A percentile compares a stretch with the other conserved stretches of the same genome.
Conservation (phyloP, 805 yeast genomes). For the Candida vaughaniae region DNA sequence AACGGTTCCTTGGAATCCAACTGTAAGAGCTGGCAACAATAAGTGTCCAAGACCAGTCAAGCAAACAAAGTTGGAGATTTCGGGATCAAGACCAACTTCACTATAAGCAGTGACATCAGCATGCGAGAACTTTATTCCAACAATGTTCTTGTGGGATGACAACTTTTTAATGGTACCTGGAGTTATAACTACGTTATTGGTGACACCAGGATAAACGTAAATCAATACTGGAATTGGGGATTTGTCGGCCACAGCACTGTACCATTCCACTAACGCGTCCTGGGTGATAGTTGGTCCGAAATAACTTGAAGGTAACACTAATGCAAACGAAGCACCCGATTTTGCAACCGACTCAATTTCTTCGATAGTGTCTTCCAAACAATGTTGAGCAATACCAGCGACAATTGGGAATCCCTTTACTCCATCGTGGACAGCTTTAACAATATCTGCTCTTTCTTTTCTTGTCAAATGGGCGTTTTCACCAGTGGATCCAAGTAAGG, state of each 20-base stretch:
- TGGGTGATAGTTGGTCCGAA: constrained; percentile 47
- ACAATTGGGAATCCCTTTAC: constrained; percentile 42
- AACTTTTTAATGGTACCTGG: constrained; percentile 40
- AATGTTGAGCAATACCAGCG: constrained; percentile 51
- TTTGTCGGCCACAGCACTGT: constrained; percentile 41
- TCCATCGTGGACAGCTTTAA: constrained; percentile 30
- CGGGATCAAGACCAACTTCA: constrained; percentile 43
- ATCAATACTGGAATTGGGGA: constrained; percentile 43
- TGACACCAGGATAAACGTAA: constrained; percentile 52
- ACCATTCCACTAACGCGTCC: constrained; percentile 47
- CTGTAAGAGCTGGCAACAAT: constrained; percentile 44
- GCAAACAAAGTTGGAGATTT: constrained; percentile 41
- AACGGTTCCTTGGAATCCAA: constrained; percentile 51
- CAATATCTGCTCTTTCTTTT: constrained; percentile 40
- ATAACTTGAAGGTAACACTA: constrained; percentile 47
- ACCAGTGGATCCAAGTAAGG: constrained; percentile 55
- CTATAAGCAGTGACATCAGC: constrained; percentile 50
- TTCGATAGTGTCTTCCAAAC: constrained; percentile 43
- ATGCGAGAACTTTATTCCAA: constrained; percentile 54
- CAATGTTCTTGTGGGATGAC: constrained; percentile 46
- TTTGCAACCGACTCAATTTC: constrained; percentile 33
- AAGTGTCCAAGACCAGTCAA: constrained; percentile 55
- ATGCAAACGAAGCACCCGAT: constrained; percentile 40
- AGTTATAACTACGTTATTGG: constrained; percentile 37
- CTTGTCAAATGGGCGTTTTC: constrained; percentile 52